A percentile compares a stretch with the other conserved stretches of the same genome.
phyloP scores from a whole-genome alignment of 805 yeast genomes.

The Candida vartiovaarae region DNA sequence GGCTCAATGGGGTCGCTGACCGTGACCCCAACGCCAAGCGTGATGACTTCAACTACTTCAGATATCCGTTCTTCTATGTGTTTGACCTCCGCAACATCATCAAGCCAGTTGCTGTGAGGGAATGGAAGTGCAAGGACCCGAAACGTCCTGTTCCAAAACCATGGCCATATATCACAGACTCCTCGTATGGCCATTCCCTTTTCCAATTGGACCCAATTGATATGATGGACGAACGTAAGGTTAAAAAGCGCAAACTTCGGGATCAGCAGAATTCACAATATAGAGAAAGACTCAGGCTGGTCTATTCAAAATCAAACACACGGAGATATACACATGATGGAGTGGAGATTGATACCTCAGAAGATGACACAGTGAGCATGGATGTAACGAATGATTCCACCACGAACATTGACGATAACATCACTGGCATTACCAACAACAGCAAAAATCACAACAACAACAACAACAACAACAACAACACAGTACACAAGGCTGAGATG shows the following conservation, averaged over 20 bases:
- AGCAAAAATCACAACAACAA: too few relatives aligned
- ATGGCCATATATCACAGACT: constrained; percentile 55
- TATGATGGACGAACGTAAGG: constrained; percentile 32
- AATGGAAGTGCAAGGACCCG: constrained; percentile 50
- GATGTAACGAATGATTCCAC: neutral
- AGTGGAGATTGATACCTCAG: neutral
- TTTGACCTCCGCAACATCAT: constrained; percentile 74
- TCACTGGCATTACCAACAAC: too few relatives aligned
- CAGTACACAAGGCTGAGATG: constrained; percentile 4
- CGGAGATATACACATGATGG: neutral
- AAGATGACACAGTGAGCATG: neutral
- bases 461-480: too few relatives aligned
- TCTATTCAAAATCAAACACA: constrained; percentile 7
- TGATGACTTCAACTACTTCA: constrained; percentile 79
- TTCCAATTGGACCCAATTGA: constrained; percentile 57
- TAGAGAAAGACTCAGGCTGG: constrained; percentile 27
- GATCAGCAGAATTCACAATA: constrained; percentile 30
- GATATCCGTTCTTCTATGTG: constrained; percentile 64
- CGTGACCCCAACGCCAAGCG: constrained; percentile 81
- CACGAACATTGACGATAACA: neutral
- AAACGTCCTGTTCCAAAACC: constrained; percentile 16
- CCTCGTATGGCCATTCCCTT: constrained; percentile 69
- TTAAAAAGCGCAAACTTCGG: constrained; percentile 24
- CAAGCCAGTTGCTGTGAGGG: constrained; percentile 76
- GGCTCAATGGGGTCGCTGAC: constrained; percentile 78